phyloP scores from a whole-genome alignment of 257 asterid species.

The Avicennia marina region DNA sequence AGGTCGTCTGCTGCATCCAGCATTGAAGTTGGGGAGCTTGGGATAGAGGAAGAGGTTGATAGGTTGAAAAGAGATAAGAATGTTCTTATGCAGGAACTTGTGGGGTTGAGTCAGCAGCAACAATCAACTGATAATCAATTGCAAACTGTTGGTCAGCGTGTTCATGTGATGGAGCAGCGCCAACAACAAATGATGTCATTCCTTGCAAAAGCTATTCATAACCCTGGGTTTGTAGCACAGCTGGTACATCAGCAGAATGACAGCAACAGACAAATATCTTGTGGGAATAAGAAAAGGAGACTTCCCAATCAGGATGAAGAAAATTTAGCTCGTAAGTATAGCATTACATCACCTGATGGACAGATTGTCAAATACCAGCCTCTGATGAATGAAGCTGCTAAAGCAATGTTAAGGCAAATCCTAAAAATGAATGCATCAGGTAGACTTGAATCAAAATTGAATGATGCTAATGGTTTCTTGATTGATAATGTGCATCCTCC shows the following conservation, averaged over 20 bases:
- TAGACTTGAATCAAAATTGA: slow-evolving; percentile 40
- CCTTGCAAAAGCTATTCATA: slow-evolving; percentile 85
- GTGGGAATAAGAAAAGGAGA: slow-evolving; percentile 69
- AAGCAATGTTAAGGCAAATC: slow-evolving; percentile 53
- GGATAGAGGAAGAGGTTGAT: slow-evolving; percentile 72
- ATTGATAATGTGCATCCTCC: slow-evolving; percentile 37
- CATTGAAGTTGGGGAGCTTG: slow-evolving; percentile 62
- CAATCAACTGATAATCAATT: slow-evolving; percentile 61
- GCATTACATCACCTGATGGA: slow-evolving; percentile 46
- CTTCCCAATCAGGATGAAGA: slow-evolving; percentile 62
- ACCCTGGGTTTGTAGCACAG: slow-evolving; percentile 72
- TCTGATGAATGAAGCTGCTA: slow-evolving; percentile 77
- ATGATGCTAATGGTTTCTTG: slow-evolving; percentile 42
- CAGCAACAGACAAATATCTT: slow-evolving; percentile 43
- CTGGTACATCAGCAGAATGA: slow-evolving; percentile 61
- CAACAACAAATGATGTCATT: slow-evolving; percentile 85
- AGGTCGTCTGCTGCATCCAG: slow-evolving; percentile 45
- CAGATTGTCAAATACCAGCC: slow-evolving; percentile 64
- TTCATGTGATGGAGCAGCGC: slow-evolving; percentile 72
- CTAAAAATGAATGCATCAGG: slow-evolving; percentile 46
- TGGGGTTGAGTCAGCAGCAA: slow-evolving; percentile 73
- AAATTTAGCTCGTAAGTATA: slow-evolving; percentile 25
- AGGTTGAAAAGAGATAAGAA: slow-evolving; percentile 71
- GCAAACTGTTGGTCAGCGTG: slow-evolving; percentile 69
- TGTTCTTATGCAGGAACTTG: slow-evolving; percentile 82